Evolutionary conservation across 768 basidiomycete genomes (phyloP), one percentile per base, ranked within the genome.

Genomic region (Podaxis pistillaris): DNA sequence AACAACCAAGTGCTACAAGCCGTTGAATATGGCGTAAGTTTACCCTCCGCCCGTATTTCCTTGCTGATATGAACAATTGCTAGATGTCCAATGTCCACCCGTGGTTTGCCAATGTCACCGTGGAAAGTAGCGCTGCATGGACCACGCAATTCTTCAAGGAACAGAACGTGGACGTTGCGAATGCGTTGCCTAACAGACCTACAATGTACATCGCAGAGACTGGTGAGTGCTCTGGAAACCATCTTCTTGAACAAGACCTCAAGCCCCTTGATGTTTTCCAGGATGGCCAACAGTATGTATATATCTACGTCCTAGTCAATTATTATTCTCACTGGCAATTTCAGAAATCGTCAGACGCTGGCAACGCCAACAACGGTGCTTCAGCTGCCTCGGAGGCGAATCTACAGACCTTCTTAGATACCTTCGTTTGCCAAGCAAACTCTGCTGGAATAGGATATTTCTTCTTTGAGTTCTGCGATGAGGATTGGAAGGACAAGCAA

Each of bases 141-240:
- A 95, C 93, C 0, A 78, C 77, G 17, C 67, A 82, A 0, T 98
- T 93, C 79, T 97, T 95, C 80, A 68, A 88, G 63, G 70, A 79
- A 9, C 82, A 75, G n/a, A 82, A 96, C 70, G 82, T 93, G 4
- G 74, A 67, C 6, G 70, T 76, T n/a, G 90, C 93, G 0, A 65
- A 75, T 8, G 57, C 65, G 0, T 78, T 90, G 22, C n/a, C 84
- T 4, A 96, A 95, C 72, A 80, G 84, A 3, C 94, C 95, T 0
- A 70, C 79, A 50, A 88, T 93, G 83, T 96, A 86, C 75, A 97
- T 98, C 63, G 97, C 96, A 0, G 97, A 99, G 79, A 97, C 95
- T 13, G 91, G 91, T 57, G 69, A 71, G 77, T 72, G 68, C 11
- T 70, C 69, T 2, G 68, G 60, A 33, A 30, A 57, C 59, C 37